Evolutionary conservation across 805 yeast species (phyloP).

Genomic region (Myxozyma monticola): DNA sequence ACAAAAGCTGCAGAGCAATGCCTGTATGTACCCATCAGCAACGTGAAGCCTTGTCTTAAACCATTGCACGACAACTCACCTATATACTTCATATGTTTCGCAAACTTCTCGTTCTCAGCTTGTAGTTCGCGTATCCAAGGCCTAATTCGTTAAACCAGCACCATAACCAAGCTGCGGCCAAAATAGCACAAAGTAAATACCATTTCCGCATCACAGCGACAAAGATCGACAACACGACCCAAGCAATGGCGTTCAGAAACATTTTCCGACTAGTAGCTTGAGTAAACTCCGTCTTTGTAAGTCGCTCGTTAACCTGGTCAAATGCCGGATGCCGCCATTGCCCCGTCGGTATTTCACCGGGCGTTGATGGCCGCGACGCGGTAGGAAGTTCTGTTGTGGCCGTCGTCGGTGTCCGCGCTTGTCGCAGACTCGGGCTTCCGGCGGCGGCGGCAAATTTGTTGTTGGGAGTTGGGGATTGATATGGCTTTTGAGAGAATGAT

Average conservation of each 20-base stretch:
- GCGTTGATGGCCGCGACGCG: slow-evolving; percentile 17
- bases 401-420: not conserved
- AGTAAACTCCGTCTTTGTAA: slow-evolving; percentile 25
- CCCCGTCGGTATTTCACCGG: slow-evolving; percentile 29
- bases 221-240: slow-evolving; percentile 18
- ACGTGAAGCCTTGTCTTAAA: not conserved
- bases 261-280: slow-evolving; percentile 30
- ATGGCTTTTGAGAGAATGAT: not conserved
- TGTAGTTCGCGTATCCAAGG: slow-evolving; percentile 15
- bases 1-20: slow-evolving; percentile 23
- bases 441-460: too few relatives aligned
- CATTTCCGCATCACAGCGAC: slow-evolving; percentile 12
- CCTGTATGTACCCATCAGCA: slow-evolving; percentile 11
- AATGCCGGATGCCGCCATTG: slow-evolving; percentile 34
- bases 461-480: not conserved
- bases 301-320: slow-evolving; percentile 26
- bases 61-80: slow-evolving; percentile 7
- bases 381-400: slow-evolving; percentile 6
- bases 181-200: slow-evolving; percentile 1
- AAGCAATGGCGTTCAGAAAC: slow-evolving; percentile 27
- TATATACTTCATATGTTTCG: slow-evolving; percentile 7
- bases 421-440: not conserved
- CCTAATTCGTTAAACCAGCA: slow-evolving; percentile 5
- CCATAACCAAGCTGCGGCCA: not conserved
- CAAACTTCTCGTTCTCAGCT: slow-evolving; percentile 5